Conservation (phyloP, 1,139 yeast species). For the Ogataea hybrid region DNA sequence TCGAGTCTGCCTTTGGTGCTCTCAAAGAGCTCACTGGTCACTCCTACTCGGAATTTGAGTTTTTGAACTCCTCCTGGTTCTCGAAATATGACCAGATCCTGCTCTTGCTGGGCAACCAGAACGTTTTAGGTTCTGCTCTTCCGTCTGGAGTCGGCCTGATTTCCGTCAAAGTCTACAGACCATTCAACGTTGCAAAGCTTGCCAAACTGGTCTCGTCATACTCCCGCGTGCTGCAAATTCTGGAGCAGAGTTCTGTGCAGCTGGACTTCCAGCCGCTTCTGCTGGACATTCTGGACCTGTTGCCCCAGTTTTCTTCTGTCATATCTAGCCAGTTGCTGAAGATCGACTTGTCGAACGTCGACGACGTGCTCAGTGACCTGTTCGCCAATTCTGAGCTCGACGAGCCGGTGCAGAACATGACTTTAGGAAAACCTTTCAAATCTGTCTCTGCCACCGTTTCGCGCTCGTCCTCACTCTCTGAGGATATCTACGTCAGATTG, state of each 20-base stretch:
- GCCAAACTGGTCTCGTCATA: slow-evolving; percentile 53
- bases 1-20: slow-evolving; percentile 27
- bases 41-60: slow-evolving; percentile 39
- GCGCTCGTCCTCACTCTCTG: slow-evolving; percentile 43
- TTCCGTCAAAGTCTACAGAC: slow-evolving; percentile 65
- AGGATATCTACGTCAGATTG: slow-evolving; percentile 76
- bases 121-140: slow-evolving; percentile 37
- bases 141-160: slow-evolving; percentile 51
- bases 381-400: slow-evolving; percentile 50
- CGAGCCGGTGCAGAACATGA: slow-evolving; percentile 61
- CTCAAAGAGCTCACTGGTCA: slow-evolving; percentile 34
- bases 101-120: slow-evolving; percentile 60
- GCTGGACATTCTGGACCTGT: slow-evolving; percentile 70
- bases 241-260: slow-evolving; percentile 59
- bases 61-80: slow-evolving; percentile 28
- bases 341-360: slow-evolving; percentile 43
- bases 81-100: slow-evolving; percentile 42
- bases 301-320: slow-evolving; percentile 45
- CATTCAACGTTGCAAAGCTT: slow-evolving; percentile 57
- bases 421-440: slow-evolving; percentile 48
- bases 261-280: slow-evolving; percentile 62
- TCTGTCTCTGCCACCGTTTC: slow-evolving; percentile 10
- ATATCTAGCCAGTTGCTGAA: slow-evolving; percentile 60
- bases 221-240: slow-evolving; percentile 57
- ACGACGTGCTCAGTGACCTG: slow-evolving; percentile 47